Base-by-base conservation (phyloP, 1,139 yeast genomes). In the Eremothecium gossypii region DNA sequence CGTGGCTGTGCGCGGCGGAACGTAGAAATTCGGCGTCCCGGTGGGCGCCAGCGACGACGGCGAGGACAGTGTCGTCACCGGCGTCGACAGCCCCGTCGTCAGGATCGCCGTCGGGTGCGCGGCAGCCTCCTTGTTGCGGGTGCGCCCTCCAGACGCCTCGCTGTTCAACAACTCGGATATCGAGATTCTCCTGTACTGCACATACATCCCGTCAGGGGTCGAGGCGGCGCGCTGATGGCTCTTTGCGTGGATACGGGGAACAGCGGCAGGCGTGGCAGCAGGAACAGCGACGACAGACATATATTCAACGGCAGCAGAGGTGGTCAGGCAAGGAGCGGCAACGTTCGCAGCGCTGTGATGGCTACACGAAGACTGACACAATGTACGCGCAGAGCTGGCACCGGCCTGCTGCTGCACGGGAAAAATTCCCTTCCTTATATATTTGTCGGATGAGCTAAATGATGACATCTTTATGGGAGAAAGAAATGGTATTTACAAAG, bases 261-360 rank as follows among this genome's bases (percentile, higher is more conserved):
- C 10, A 14, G 27, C 9, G 13, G 37, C 27, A 20, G n/a, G 11
- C 20, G n/a, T 11, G 28, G 29, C 12, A 34, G 37, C n/a, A 20
- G 37, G 12, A 23, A 14, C 37, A 23, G 37, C 37, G 37, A 34
- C 29, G 14, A 34, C 37, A 34, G 17, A 34, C 37, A 34, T 34
- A 29, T 11, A 29, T 17, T 17, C 23, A 17, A 17, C 23, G 23
- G 23, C 23, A 17, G 23, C 23, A 17, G 6, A 17, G 6, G 23
- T 17, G 23, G 23, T 17, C 23, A 17, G 23, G 23, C 23, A 17
- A 17, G 23, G 23, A 17, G 23, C 23, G 23, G 23, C 23, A 4
- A 6, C 23, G 23, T 17, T 17, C 23, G 23, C 5, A 17, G 23
- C 23, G 23, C 23, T 17, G 23, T 17, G 6, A 17, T 17, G 23